Percentiles rank a stretch among this genome's conserved stretches.
phyloP scores from a whole-genome alignment of 768 basidiomycete genomes.

The Gloeophyllum trabeum region DNA sequence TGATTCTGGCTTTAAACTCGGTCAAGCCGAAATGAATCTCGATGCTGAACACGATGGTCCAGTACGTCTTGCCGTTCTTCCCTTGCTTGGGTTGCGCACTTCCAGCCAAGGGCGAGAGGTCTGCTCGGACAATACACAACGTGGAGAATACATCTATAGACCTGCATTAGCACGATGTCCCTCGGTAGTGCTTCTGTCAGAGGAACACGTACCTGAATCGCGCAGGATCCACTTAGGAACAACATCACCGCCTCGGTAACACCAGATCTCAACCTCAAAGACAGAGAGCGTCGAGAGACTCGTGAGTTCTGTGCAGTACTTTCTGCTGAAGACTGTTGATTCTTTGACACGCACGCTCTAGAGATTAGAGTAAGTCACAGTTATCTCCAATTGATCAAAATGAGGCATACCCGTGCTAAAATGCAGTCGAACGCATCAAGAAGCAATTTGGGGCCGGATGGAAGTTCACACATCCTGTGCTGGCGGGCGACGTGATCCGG shows the following conservation, averaged over 20 bases:
- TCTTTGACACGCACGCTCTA: constrained; percentile 71
- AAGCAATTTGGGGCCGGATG: constrained; percentile 66
- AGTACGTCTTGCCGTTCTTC: constrained; percentile 58
- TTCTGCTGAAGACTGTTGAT: constrained; percentile 70
- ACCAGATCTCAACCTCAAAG: constrained; percentile 81
- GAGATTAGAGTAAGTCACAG: no score
- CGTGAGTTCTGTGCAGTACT: constrained; percentile 76
- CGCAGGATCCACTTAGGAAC: constrained; percentile 70
- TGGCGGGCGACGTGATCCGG: constrained; percentile 54
- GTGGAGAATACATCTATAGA: constrained; percentile 59
- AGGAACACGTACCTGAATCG: constrained; percentile 22
- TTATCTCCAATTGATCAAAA: background rate
- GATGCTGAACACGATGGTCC: constrained; percentile 78
- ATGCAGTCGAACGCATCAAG: constrained; percentile 81
- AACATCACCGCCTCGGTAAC: constrained; percentile 62
- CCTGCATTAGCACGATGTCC: constrained; percentile 2
- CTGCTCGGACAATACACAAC: constrained; percentile 67
- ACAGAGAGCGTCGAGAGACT: constrained; percentile 65
- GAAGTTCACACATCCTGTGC: constrained; percentile 60
- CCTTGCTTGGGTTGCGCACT: constrained; percentile 62
- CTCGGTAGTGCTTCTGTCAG: background rate
- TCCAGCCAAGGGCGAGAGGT: constrained; percentile 58
- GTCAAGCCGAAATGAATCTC: constrained; percentile 79
- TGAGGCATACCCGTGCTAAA: constrained; percentile 40
- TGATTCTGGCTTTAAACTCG: constrained; percentile 73